Evolutionary conservation across 2,329 filamentous ascomycete genomes (phyloP), one percentile per base, ranked within the genome.

Genomic region (Phaeosphaeria sp.): DNA sequence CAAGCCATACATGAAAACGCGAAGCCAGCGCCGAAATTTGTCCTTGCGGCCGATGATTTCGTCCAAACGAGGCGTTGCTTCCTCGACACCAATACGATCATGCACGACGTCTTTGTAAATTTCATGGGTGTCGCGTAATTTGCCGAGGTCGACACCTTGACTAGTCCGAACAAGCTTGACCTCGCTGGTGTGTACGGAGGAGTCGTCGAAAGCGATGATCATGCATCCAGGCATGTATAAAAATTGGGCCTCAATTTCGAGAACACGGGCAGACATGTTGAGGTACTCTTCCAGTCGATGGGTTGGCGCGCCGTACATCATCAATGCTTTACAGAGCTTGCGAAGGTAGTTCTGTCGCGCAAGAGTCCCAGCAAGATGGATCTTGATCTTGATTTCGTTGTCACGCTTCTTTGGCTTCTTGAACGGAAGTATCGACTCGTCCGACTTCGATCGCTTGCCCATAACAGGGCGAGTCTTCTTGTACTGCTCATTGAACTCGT

Each of bases 251-350:
- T 96, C 90, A 17, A 97, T 93, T 75, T 93, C 91, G 39, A 97
- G 84, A 1, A 95, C 91, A n/a, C 91, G 85, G 1, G 93, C 89
- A 9, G 91, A 93, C 90, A 94, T 96, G 62, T 85, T 89, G 86
- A 97, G 89, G 75, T 96, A 97, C 73, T 96, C 90, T 76, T 97
- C 93, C 20, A 97, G 81, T 11, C 93, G 89, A 79, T 97, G 93
- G 0, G 93, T 96, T 0, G 93, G 93, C 0, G 93, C 93, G 13
- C 93, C 93, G 63, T 92, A 97, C 71, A 88, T 84, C 93, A 97
- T 97, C 56, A 97, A 80, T 1, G 91, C 91, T 42, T 89, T 87
- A 73, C 93, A 97, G 41, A 97, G 85, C 74, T 91, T 92, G 54
- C 93, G 84, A 13, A 97, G 83, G 73, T 96, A 97, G 54, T 87